phyloP scores from a whole-genome alignment of 1,139 yeast species.

The Protomyces pachydermus region DNA sequence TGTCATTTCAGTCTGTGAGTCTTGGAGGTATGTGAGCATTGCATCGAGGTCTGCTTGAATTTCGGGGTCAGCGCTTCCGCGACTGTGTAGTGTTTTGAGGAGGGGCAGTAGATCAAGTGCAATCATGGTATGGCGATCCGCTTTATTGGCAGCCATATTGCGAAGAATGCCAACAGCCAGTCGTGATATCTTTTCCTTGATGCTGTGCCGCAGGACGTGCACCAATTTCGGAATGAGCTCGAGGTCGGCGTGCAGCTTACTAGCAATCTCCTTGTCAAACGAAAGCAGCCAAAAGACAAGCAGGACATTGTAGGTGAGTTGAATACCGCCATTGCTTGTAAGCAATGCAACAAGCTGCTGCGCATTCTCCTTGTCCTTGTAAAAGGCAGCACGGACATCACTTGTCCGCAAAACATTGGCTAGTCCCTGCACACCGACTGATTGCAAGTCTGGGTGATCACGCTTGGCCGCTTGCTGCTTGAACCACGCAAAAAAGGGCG shows the following conservation, averaged over 20 bases:
- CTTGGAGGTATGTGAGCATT: conserved; percentile 57
- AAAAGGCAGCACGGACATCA: conserved; percentile 55
- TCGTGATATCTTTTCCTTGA: conserved; percentile 87
- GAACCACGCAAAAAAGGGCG: conserved; percentile 47
- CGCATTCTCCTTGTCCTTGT: conserved; percentile 49
- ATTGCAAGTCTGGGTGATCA: conserved; percentile 52
- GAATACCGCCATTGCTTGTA: conserved; percentile 54
- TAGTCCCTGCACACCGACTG: conserved; percentile 61
- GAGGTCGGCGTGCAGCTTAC: conserved; percentile 43
- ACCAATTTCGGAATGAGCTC: conserved; percentile 53
- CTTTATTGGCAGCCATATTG: conserved; percentile 40
- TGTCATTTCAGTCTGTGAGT: conserved; percentile 71
- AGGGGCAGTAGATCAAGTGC: conserved; percentile 71
- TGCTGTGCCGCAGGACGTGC: conserved; percentile 67
- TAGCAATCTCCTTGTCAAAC: conserved; percentile 57
- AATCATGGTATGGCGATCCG: conserved; percentile 62
- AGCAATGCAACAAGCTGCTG: conserved; percentile 53
- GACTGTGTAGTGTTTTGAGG: conserved; percentile 63
- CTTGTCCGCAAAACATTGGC: conserved; percentile 59
- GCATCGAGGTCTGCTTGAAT: conserved; percentile 64
- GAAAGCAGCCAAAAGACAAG: conserved; percentile 80
- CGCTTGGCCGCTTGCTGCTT: conserved; percentile 44
- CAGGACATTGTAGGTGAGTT: conserved; percentile 74
- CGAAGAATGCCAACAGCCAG: conserved; percentile 61
- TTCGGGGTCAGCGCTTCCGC: conserved; percentile 96